phyloP scores from a whole-genome alignment of 768 basidiomycete species.

The Mycena galericulata region DNA sequence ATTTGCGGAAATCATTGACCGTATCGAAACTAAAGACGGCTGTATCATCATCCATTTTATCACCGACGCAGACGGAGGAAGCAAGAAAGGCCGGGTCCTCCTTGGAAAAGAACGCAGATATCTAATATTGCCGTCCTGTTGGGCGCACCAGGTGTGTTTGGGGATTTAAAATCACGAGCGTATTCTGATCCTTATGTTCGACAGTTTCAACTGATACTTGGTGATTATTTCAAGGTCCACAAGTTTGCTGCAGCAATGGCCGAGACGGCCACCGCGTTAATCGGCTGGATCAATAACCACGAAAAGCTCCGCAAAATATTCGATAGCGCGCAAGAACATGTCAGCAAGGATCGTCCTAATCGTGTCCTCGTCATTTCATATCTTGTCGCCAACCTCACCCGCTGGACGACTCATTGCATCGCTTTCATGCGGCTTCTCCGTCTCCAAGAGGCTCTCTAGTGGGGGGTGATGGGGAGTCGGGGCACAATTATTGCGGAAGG shows the following conservation, averaged over 20 bases:
- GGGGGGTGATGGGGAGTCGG: background rate
- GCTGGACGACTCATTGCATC: conserved; percentile 34
- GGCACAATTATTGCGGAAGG: background rate
- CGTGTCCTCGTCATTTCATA: conserved; percentile 15
- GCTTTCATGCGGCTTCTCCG: conserved; percentile 20
- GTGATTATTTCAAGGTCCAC: conserved; percentile 25
- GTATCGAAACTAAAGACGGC: background rate
- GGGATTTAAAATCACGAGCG: background rate
- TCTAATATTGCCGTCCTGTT: background rate
- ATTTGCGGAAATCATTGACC: background rate
- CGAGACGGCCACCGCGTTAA: conserved; percentile 14
- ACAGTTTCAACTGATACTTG: conserved; percentile 6
- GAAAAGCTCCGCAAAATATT: conserved; percentile 25
- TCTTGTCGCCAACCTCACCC: conserved; percentile 32
- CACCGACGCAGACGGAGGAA: background rate
- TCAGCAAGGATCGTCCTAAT: conserved; percentile 6
- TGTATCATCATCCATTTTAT: background rate
- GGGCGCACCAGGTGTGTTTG: conserved; percentile 4
- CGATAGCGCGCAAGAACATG: conserved; percentile 1
- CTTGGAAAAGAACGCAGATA: background rate
- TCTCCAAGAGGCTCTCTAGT: conserved; percentile 2
- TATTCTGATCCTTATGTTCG: background rate
- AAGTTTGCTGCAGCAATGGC: background rate
- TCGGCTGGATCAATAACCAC: no score
- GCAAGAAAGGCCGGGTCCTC: background rate